Conservation (phyloP, 768 basidiomycete species). For the Kwoniella sp. region DNA sequence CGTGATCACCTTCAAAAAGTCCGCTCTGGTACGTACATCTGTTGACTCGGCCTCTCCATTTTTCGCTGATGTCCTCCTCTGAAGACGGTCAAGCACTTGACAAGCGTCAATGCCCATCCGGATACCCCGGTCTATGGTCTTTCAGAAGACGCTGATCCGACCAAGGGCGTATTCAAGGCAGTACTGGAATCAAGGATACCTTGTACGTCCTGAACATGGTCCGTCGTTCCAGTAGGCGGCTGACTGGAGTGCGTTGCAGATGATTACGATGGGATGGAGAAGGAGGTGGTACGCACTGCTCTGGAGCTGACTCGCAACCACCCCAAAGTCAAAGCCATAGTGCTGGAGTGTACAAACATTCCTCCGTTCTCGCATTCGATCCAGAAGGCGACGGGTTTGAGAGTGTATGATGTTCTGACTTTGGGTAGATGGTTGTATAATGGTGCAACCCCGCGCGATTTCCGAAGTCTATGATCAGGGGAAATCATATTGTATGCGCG, state of each 20-base stretch:
- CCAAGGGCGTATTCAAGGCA: constrained; percentile 28
- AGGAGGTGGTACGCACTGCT: constrained; percentile 36
- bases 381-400: constrained; percentile 25
- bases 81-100: constrained; percentile 35
- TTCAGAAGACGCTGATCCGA: constrained; percentile 20
- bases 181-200: constrained; percentile 29
- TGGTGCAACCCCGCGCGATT: constrained; percentile 22
- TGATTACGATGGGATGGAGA: constrained; percentile 39
- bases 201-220: constrained; percentile 20
- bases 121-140: constrained; percentile 36
- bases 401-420: constrained; percentile 33
- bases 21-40: constrained; percentile 26
- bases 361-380: constrained; percentile 34
- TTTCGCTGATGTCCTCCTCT: background rate
- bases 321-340: constrained; percentile 35
- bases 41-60: background rate
- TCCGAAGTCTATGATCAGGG: constrained; percentile 1
- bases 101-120: constrained; percentile 32
- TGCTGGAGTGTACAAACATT: constrained; percentile 46
- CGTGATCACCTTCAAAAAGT: constrained; percentile 36
- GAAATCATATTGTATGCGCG: too few relatives aligned
- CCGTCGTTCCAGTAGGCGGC: background rate
- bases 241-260: constrained; percentile 14
- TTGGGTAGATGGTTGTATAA: constrained; percentile 33
- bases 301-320: constrained; percentile 14